Evolutionary conservation across 768 basidiomycete genomes (phyloP), one percentile per base, ranked within the genome.

Genomic region (Imleria badia): DNA sequence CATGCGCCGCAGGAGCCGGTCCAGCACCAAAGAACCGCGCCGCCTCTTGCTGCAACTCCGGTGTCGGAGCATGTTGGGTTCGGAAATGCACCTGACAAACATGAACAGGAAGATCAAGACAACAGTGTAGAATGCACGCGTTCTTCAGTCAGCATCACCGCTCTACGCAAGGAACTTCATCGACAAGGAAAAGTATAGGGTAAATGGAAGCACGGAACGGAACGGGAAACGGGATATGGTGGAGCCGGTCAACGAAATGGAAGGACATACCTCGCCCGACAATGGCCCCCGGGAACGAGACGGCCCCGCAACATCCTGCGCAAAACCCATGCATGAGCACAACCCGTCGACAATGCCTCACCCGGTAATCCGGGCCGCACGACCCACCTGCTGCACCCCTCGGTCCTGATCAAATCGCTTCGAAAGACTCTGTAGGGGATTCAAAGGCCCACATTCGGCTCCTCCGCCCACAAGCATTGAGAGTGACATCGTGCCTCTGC

Each of bases 391-490:
- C 68, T 91, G 89, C 2, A 82, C 65, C 10, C 89, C 89, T 62
- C 89, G 79, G 67, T 94, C 92, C 41, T 81, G 78, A 59, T 91
- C 89, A 58, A 93, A 86, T 42, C 81, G 78, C 66, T 94, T 94
- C 0, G 88, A 79, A 6, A 96, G 81, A 15, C 79, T 82, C 64
- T 91, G 89, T 17, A 96, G 71, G 12, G 91, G 84, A 68, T 94
- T 96, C 1, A 82, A 81, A 7, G 94, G 92, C 1, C 94, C 94
- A 60, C 93, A 96, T 41, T 93, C 91, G 2, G 89, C 85, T 1
- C 68, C 67, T 26, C 68, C 68, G 43, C 80, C 83, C 20, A 86
- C 79, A 19, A 95, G 85, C 78, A 90, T 81, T 45, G 91, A 86
- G 29, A 94, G 77, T 7, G 91, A 85, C 91, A 94, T 92, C 9